Conservation (phyloP, 257 asterid genomes). For the Solanum microdontum region DNA sequence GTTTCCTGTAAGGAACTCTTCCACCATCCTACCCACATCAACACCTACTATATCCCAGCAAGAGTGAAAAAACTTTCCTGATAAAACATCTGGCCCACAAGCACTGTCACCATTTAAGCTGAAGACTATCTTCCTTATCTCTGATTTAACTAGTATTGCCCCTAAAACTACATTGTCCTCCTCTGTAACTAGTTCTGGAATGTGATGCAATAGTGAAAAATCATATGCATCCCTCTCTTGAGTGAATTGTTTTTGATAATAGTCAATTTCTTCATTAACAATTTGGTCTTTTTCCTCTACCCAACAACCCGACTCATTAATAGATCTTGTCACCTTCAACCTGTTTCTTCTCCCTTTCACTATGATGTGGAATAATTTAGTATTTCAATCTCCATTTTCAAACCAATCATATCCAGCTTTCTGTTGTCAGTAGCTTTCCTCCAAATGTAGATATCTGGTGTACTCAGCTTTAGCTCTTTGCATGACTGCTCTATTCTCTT, state of each 20-base stretch:
- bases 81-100: neutral
- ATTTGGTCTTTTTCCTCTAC: neutral
- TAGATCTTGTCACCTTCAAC: neutral
- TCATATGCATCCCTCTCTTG: neutral
- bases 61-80: neutral
- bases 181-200: neutral
- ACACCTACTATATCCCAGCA: neutral
- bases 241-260: neutral
- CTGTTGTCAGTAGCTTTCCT: neutral
- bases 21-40: neutral
- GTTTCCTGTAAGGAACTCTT: neutral
- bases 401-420: too few species aligned
- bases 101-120: neutral
- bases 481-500: neutral
- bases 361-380: too few species aligned
- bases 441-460: neutral
- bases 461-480: neutral
- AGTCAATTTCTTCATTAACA: neutral
- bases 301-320: neutral
- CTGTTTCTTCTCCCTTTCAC: neutral
- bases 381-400: too few species aligned
- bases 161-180: neutral
- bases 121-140: neutral
- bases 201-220: neutral
- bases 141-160: neutral